Evolutionary conservation across 371 early-diverging fungal species (phyloP).

Genomic region (Zopfochytrium polystomum): DNA sequence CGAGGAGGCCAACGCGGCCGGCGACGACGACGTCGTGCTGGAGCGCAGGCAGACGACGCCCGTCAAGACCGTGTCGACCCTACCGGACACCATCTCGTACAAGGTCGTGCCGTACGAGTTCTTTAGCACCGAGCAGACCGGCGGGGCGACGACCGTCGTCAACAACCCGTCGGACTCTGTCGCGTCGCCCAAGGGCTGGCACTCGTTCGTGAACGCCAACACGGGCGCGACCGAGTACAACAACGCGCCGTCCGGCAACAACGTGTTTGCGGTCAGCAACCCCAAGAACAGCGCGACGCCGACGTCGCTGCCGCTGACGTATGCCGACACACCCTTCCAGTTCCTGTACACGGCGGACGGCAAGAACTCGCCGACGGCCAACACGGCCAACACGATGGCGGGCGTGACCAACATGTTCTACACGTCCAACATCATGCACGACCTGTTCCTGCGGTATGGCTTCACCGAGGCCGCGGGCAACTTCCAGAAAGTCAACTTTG

Average conservation of each 20-base stretch:
- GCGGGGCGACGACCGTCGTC: conserved; percentile 54
- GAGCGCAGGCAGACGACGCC: background rate
- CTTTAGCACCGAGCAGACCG: conserved; percentile 32
- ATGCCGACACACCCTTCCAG: conserved; percentile 8
- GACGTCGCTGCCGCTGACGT: background rate
- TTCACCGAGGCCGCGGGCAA: too few relatives aligned
- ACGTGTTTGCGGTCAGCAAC: conserved; percentile 33
- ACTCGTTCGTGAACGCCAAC: background rate
- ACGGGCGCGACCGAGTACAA: background rate
- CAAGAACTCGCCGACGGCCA: conserved; percentile 48
- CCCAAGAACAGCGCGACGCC: conserved; percentile 22
- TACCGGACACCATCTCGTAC: background rate
- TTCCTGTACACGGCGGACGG: conserved; percentile 44
- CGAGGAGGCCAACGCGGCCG: conserved; percentile 10
- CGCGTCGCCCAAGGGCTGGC: conserved; percentile 80
- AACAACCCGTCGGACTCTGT: conserved; percentile 64
- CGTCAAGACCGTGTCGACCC: background rate
- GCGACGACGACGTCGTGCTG: conserved; percentile 16
- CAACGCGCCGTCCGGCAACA: conserved; percentile 31
- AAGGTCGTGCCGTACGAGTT: background rate
- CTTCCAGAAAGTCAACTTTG: too few relatives aligned
- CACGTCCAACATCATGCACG: too few relatives aligned
- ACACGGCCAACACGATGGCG: conserved; percentile 72
- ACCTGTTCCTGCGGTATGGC: too few relatives aligned
- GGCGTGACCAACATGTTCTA: conserved; percentile 90